Evolutionary conservation across 805 yeast species (phyloP).

Genomic region (Suhomyces prunicola): DNA sequence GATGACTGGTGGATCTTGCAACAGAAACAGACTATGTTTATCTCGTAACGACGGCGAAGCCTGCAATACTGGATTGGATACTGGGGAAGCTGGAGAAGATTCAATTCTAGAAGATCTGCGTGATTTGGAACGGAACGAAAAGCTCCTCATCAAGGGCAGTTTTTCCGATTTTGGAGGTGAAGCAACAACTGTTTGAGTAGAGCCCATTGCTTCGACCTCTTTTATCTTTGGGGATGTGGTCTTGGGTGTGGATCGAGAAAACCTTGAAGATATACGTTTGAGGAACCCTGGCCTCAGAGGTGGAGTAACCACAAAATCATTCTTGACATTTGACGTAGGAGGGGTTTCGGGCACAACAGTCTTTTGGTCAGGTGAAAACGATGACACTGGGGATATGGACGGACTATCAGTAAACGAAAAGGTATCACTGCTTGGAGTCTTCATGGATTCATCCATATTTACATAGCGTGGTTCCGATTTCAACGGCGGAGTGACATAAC

Average conservation of each 20-base stretch:
- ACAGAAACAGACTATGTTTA: background rate
- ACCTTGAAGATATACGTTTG: background rate
- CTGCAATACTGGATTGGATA: background rate
- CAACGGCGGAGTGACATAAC: slow-evolving; percentile 18
- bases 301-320: background rate
- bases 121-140: slow-evolving; percentile 3
- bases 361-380: slow-evolving; percentile 1
- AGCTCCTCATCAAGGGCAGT: background rate
- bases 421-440: slow-evolving; percentile 6
- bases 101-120: background rate
- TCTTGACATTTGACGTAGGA: background rate
- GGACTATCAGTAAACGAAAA: slow-evolving; percentile 6
- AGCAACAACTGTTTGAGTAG: background rate
- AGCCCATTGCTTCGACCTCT: background rate
- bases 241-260: background rate
- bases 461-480: background rate
- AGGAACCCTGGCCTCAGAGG: background rate
- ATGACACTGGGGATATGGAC: slow-evolving; percentile 4
- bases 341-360: background rate
- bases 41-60: background rate
- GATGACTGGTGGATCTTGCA: slow-evolving; percentile 1
- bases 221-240: background rate
- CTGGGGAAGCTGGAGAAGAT: background rate
- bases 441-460: slow-evolving; percentile 3
- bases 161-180: background rate